Base-by-base conservation (phyloP, 2,329 filamentous ascomycete species). In the Alternaria burnsii region DNA sequence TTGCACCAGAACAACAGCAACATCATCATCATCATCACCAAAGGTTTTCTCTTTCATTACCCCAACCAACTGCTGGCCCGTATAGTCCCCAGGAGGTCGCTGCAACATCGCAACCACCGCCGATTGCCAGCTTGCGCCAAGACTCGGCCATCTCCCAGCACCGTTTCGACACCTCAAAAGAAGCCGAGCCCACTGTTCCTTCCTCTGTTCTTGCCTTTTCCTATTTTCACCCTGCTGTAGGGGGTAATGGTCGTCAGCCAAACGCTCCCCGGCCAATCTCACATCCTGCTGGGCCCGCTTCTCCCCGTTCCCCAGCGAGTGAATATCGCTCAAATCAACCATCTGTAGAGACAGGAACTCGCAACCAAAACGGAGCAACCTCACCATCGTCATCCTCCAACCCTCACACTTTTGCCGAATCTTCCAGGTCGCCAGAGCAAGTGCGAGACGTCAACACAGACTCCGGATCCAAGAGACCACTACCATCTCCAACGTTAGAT, bases 101-200 rank as follows among this genome's bases (percentile, higher is more conserved):
- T 40, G 46, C 60, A 42, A 47, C 54, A 48, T 58, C 66, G 41
- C 65, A 61, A 28, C 12, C 53, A 43, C 12, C 55, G 44, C 53
- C 58, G 63, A 42, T 52, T 40, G 41, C 55, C n/a, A 48, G 20
- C 28, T 24, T 41, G 28, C 69, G 69, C 64, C 69, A 71, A 69
- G 69, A 71, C 41, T 71, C 69, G 5, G 58, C 58, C 34, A 41
- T 59, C 41, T 61, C 61, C 54, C 64, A 68, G 22, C 62, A 67
- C 34, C 62, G 61, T 50, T 58, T 67, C 28, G 69, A 69, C 43
- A 24, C 52, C n/a, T 41, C 44, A 55, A 67, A 64, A 43, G 66
- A 69, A 32, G 28, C 53, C 30, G 66, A 66, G 40, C 57, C 62
- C 30, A 58, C 43, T 40, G 52, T 55, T 28, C 51, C 61, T 24